phyloP scores from a whole-genome alignment of 495 filamentous ascomycete species.

The Letharia lupina region DNA sequence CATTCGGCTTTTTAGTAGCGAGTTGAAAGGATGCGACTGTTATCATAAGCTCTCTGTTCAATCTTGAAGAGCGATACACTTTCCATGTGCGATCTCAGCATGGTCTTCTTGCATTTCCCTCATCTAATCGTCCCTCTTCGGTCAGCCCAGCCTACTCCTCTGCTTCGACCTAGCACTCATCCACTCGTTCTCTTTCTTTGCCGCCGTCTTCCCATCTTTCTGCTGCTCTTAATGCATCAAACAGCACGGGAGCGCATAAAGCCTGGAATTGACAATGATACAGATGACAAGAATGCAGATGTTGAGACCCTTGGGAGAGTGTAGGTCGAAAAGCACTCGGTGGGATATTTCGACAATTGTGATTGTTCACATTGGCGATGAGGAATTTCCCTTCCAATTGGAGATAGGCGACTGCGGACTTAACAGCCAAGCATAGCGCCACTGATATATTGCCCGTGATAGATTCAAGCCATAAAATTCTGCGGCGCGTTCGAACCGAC shows the following conservation, averaged over 20 bases:
- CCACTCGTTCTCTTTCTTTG: constrained; percentile 9
- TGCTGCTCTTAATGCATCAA: constrained; percentile 52
- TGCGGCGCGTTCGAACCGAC: constrained; percentile 61
- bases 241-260: constrained; percentile 56
- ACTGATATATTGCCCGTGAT: constrained; percentile 52
- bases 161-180: constrained; percentile 9
- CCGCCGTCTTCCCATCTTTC: constrained; percentile 25
- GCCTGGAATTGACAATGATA: constrained; percentile 44
- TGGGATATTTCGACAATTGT: constrained; percentile 50
- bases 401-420: constrained; percentile 10
- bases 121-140: neutral
- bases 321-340: constrained; percentile 54
- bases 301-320: constrained; percentile 55
- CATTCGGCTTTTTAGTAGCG: too few species aligned
- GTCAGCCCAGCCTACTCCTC: constrained; percentile 10
- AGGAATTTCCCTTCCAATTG: neutral
- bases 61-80: neutral
- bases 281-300: constrained; percentile 58
- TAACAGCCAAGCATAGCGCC: constrained; percentile 65
- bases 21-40: neutral
- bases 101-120: neutral
- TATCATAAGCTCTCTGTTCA: neutral
- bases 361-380: neutral
- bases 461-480: constrained; percentile 56
- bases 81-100: neutral